These are phyloP conservation scores for Euphorbia celastroides DNA, from an alignment of 441 rosid genomes.

Conservation along the genomic window DNA sequence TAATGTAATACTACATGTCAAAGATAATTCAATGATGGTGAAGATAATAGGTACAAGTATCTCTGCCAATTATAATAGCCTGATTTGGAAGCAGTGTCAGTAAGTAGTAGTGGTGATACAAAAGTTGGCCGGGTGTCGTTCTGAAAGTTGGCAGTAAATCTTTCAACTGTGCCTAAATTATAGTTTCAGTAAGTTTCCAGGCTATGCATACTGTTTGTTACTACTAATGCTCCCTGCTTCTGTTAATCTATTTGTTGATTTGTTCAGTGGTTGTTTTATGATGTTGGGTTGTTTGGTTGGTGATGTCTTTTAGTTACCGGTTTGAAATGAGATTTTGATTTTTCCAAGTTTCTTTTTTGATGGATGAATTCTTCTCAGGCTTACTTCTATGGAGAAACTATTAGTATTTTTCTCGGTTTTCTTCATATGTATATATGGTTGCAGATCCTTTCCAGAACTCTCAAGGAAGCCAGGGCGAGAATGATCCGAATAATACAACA, in stretches of 20 bases:
- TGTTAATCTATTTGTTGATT: not conserved
- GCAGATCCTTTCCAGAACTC: slow-evolving; percentile 73
- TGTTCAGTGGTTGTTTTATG: not conserved
- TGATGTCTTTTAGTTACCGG: not conserved
- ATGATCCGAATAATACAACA: slow-evolving; percentile 91
- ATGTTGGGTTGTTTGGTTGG: not conserved
- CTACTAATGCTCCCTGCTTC: not conserved
- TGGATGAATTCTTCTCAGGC: not conserved
- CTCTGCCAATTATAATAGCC: not conserved
- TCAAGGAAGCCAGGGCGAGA: slow-evolving; percentile 80
- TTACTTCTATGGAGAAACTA: too few relatives aligned
- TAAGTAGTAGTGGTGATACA: not conserved
- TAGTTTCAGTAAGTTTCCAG: too few relatives aligned
- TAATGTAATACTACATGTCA: not conserved
- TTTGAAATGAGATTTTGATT: not conserved
- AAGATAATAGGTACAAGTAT: not conserved
- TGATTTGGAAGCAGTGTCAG: not conserved
- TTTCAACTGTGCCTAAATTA: not conserved
- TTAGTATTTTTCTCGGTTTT: slow-evolving; percentile 11
- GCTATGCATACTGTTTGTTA: not conserved
- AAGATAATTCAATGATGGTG: not conserved
- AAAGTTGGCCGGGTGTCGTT: not conserved
- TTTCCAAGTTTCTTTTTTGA: not conserved
- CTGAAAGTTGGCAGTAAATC: not conserved
- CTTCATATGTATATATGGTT: slow-evolving; percentile 33